These are phyloP conservation scores for Nemophila menziesii DNA, from an alignment of 257 asterid species.

Conservation along the genomic window DNA sequence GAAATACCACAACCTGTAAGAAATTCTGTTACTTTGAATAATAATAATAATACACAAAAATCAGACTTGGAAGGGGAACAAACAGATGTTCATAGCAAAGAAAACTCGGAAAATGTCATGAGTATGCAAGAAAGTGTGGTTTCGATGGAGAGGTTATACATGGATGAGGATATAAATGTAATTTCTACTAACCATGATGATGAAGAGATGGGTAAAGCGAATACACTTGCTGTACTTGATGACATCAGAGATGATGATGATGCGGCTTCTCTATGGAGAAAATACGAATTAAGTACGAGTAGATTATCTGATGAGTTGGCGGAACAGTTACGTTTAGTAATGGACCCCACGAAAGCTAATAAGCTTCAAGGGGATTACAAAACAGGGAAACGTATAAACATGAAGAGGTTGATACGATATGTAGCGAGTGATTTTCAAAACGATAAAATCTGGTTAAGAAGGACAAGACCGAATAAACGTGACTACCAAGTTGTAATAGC, in stretches of 20 bases:
- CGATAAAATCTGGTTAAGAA: constrained; percentile 89
- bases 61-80: too few species aligned
- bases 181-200: constrained; percentile 36
- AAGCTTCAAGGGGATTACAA: constrained; percentile 94
- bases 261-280: constrained; percentile 73
- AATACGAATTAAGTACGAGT: constrained; percentile 48
- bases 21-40: constrained; percentile 23
- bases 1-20: constrained; percentile 33
- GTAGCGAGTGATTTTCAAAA: constrained; percentile 84
- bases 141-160: constrained; percentile 35
- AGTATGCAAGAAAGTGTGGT: constrained; percentile 37
- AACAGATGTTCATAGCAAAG: constrained; percentile 20
- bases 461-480: constrained; percentile 84
- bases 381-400: constrained; percentile 93
- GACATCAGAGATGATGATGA: constrained; percentile 40
- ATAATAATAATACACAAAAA: constrained; percentile 19
- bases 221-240: constrained; percentile 26
- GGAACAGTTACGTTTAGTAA: constrained; percentile 83
- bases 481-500: constrained; percentile 93
- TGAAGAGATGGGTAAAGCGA: constrained; percentile 47
- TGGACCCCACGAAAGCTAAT: constrained; percentile 97
- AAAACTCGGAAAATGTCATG: constrained; percentile 17
- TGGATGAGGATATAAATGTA: constrained; percentile 44
- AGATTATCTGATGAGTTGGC: constrained; percentile 88
- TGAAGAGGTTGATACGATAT: constrained; percentile 89